A percentile compares a stretch with the other conserved stretches of the same genome.
phyloP scores from a whole-genome alignment of 2,329 filamentous ascomycete species.

The Dothidotthia symphoricarpi region DNA sequence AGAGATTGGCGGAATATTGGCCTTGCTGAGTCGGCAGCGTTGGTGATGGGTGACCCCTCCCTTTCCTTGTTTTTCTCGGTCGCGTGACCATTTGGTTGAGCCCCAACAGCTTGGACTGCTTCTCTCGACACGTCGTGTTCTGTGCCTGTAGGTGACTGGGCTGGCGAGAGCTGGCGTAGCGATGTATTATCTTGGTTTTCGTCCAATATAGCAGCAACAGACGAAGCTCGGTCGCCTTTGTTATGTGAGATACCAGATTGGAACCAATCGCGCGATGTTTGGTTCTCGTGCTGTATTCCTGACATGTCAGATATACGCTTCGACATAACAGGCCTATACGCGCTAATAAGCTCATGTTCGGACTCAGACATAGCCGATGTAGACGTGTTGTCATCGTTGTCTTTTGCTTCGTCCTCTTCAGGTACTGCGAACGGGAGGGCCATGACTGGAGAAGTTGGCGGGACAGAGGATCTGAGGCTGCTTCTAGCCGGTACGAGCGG shows the following conservation, averaged over 20 bases:
- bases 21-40: background rate
- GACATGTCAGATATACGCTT: constrained; percentile 37
- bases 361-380: constrained; percentile 56
- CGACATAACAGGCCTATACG: constrained; percentile 30
- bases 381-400: constrained; percentile 52
- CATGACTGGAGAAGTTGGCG: constrained; percentile 56
- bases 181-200: constrained; percentile 53
- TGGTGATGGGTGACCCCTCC: background rate
- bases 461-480: constrained; percentile 36
- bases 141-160: constrained; percentile 24
- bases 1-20: constrained; percentile 17
- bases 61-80: background rate
- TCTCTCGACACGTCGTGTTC: constrained; percentile 6
- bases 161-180: constrained; percentile 29
- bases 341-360: constrained; percentile 9
- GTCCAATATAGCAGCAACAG: constrained; percentile 57
- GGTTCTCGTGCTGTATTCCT: constrained; percentile 27
- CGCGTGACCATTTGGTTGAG: too few species aligned
- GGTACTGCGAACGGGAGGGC: constrained; percentile 67
- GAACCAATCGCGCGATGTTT: constrained; percentile 14
- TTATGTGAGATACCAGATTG: constrained; percentile 31
- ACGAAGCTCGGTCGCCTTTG: constrained; percentile 47
- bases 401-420: constrained; percentile 43
- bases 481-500: constrained; percentile 6
- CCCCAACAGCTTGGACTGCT: too few species aligned